These are phyloP conservation scores for Skeletonema tropicum DNA, from an alignment of 108 stramenopile genomes.

Conservation along the genomic window DNA sequence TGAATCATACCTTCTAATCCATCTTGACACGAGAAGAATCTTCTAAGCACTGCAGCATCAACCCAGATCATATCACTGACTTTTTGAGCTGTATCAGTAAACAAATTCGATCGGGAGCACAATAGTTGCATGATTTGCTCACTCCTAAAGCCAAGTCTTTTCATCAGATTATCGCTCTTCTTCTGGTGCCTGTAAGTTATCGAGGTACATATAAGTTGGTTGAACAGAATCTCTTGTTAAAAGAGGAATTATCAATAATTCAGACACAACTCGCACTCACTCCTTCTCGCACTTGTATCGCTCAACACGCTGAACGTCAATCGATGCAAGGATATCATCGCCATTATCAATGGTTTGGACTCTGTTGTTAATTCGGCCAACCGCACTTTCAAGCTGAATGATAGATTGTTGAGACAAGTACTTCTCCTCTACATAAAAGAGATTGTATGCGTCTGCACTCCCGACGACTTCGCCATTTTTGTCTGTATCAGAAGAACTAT, in stretches of 20 bases:
- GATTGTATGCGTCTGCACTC: constrained; percentile 85
- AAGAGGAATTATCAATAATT: neutral
- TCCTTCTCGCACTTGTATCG: constrained; percentile 1
- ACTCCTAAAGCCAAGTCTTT: constrained; percentile 36
- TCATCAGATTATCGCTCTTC: constrained; percentile 29
- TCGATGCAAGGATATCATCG: constrained; percentile 4
- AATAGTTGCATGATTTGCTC: constrained; percentile 43
- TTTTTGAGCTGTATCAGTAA: neutral
- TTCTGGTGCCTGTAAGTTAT: constrained; percentile 2
- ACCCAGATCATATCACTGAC: constrained; percentile 53
- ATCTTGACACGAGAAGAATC: constrained; percentile 59
- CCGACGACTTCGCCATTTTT: constrained; percentile 28
- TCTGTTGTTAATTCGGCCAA: constrained; percentile 7
- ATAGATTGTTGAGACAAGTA: constrained; percentile 53
- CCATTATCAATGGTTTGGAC: neutral
- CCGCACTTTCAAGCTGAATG: constrained; percentile 17
- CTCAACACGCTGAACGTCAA: neutral
- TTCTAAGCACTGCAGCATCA: constrained; percentile 48
- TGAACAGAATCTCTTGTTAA: neutral
- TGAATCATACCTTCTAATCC: constrained; percentile 54
- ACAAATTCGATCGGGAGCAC: constrained; percentile 7
- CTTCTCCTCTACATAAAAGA: constrained; percentile 80
- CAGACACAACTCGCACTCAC: neutral
- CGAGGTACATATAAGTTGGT: neutral
- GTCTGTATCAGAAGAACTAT: constrained; percentile 5